These are phyloP conservation scores for Macadamia integrifolia DNA, from an alignment of 164 flowering plant species.

Conservation along the genomic window DNA sequence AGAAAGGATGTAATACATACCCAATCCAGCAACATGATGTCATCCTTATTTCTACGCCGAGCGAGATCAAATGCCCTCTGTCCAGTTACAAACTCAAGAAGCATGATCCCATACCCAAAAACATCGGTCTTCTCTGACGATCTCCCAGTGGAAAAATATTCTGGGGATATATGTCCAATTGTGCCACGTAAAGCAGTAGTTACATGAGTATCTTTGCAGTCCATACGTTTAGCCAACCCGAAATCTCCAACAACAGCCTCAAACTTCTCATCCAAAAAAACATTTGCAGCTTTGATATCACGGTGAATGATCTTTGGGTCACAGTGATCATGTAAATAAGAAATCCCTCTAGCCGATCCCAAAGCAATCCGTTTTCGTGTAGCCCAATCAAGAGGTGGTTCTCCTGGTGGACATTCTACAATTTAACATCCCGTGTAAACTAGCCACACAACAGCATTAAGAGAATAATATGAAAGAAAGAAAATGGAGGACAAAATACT, in stretches of 20 bases:
- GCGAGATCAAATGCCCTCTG: constrained; percentile 96
- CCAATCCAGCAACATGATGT: constrained; percentile 97
- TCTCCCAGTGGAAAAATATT: constrained; percentile 88
- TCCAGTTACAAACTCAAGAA: constrained; percentile 88
- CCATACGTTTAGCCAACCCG: constrained; percentile 94
- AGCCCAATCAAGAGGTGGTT: constrained; percentile 82
- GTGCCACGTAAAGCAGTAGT: constrained; percentile 97
- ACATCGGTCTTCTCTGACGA: constrained; percentile 94
- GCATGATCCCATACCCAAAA: constrained; percentile 97
- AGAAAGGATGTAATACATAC: constrained; percentile 34
- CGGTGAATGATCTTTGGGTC: constrained; percentile 96
- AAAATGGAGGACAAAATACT: not conserved
- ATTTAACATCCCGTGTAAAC: too few relatives aligned
- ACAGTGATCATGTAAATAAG: constrained; percentile 93
- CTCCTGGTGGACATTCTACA: too few relatives aligned
- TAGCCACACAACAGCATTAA: not conserved
- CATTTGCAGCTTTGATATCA: constrained; percentile 95
- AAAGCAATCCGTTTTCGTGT: constrained; percentile 76
- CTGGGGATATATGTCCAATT: constrained; percentile 94
- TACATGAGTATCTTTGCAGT: constrained; percentile 93
- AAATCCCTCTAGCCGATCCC: constrained; percentile 89
- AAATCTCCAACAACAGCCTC: constrained; percentile 98
- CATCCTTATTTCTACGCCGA: constrained; percentile 90
- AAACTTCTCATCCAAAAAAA: constrained; percentile 87
- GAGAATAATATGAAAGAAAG: not conserved